Evolutionary conservation across 139 green algal genomes (phyloP), one percentile per base, ranked within the genome.

Genomic region (Auxenochlorella pyrenoidosa): DNA sequence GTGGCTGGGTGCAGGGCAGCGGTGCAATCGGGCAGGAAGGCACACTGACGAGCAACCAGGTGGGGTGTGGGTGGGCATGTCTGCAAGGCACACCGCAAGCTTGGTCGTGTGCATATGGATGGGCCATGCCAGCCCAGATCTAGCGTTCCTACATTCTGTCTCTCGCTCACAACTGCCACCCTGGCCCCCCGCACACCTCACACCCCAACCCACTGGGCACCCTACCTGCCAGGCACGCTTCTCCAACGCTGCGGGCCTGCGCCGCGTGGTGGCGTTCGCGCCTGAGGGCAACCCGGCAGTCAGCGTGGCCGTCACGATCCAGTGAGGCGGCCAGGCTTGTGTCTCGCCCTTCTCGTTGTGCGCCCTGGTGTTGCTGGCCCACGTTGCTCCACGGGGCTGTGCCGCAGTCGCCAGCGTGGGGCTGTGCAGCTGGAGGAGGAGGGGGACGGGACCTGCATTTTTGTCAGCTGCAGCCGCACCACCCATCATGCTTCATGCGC

Each of bases 221-320:
- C 70, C 41, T 30, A 30, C 34, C 75, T 12, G 40, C 43, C 75
- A 85, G 66, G 80, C 60, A 15, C 80, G 89, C 32, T 90, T 92
- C 63, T 72, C 43, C 40, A 92, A 92, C 66, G 63, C 70, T 19
- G 89, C 89, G 10, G 89, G 89, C 32, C 40, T 92, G 71, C 58
- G 85, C 41, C 73, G 60, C 30, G 84, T 91, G 66, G 68, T 91
- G 47, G 88, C 75, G 16, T 91, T 86, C 44, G 71, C 71, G 28
- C 88, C 88, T 0, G 38, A 70, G 34, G 41, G 40, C 60, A 87
- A 72, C 21, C 63, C 88, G 0, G 77, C 84, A 8, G 88, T 89
- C 41, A 89, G 65, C 51, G 34, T 91, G 15, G 47, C 84, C 36
- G 26, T 90, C 43, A 91, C 85, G 30, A 72, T 83, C 8, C 68